phyloP scores from a whole-genome alignment of 2,329 filamentous ascomycete species.

The Onygena corvina region DNA sequence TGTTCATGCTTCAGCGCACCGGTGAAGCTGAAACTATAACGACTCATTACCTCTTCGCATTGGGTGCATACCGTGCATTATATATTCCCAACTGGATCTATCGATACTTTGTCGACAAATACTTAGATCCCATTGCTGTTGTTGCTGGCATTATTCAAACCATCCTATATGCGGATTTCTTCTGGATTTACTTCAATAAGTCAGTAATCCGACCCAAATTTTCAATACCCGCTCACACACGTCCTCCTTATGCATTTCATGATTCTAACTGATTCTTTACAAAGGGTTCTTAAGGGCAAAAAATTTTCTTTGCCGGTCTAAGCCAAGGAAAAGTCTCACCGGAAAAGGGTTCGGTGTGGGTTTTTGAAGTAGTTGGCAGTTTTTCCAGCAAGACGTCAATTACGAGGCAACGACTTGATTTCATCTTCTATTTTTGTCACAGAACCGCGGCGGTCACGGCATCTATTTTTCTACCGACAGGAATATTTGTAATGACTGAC shows the following conservation, averaged over 20 bases:
- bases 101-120: conserved; percentile 66
- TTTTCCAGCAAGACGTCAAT: background rate
- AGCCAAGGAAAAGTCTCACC: conserved; percentile 16
- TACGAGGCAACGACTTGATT: background rate
- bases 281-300: conserved; percentile 64
- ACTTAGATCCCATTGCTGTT: conserved; percentile 78
- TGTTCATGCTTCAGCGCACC: conserved; percentile 96
- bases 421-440: background rate
- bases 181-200: conserved; percentile 99
- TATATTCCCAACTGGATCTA: conserved; percentile 99
- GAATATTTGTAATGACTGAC: background rate
- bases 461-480: background rate
- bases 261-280: conserved; percentile 2
- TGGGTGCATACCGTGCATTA: conserved; percentile 79
- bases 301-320: conserved; percentile 78
- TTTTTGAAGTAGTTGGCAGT: background rate
- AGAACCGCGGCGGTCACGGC: background rate
- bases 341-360: background rate
- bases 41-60: conserved; percentile 89
- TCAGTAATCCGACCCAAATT: conserved; percentile 29
- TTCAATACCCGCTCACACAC: background rate
- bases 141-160: conserved; percentile 87
- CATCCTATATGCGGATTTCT: conserved; percentile 94
- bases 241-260: background rate
- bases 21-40: conserved; percentile 99